These are phyloP conservation scores for Fusarium nanum DNA, from an alignment of 2,329 filamentous ascomycete genomes.

Conservation along the genomic window DNA sequence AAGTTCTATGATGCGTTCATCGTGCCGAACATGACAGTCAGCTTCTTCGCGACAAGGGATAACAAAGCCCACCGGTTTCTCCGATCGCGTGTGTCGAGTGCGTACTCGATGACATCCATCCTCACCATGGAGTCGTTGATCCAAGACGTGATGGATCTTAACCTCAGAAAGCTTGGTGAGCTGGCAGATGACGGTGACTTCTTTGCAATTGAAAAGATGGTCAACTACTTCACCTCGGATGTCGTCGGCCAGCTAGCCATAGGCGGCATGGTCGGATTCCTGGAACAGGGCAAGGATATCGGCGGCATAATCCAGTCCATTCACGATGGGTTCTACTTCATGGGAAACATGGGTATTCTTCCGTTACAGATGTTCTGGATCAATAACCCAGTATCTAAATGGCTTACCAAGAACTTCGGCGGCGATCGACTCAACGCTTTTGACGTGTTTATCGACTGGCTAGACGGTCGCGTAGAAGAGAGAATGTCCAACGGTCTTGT, in stretches of 20 bases:
- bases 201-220: constrained; percentile 7
- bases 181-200: neutral
- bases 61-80: constrained; percentile 18
- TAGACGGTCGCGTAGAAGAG: constrained; percentile 11
- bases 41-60: constrained; percentile 20
- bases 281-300: constrained; percentile 17
- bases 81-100: constrained; percentile 11
- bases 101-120: constrained; percentile 28
- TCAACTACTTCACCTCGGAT: constrained; percentile 26
- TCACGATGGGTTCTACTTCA: constrained; percentile 27
- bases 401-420: neutral
- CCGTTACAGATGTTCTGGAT: constrained; percentile 27
- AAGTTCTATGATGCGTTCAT: constrained; percentile 22
- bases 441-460: constrained; percentile 19
- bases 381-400: constrained; percentile 18
- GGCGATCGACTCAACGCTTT: constrained; percentile 18
- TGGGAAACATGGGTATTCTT: constrained; percentile 28
- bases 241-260: constrained; percentile 15
- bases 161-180: constrained; percentile 3
- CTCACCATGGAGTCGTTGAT: constrained; percentile 18
- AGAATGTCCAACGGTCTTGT: constrained; percentile 6
- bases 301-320: constrained; percentile 26
- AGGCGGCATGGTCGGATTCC: constrained; percentile 24
- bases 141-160: constrained; percentile 20
- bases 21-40: constrained; percentile 22